A percentile compares a stretch with the other conserved stretches of the same genome.
phyloP scores from a whole-genome alignment of 2,329 filamentous ascomycete genomes.

The Aureobasidium lini region DNA sequence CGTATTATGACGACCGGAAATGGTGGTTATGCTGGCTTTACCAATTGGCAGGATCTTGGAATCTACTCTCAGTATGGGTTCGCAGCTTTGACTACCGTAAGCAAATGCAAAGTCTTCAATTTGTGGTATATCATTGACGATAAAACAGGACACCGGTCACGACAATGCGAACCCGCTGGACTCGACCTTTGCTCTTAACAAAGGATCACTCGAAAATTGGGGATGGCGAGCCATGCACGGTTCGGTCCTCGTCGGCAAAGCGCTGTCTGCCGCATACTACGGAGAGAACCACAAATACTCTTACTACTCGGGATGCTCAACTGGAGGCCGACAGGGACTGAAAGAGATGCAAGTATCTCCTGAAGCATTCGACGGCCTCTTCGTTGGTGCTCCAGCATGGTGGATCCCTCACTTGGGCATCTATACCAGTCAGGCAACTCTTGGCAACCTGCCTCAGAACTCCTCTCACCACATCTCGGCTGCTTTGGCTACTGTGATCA shows the following conservation, averaged over 20 bases:
- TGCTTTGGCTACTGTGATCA: constrained; percentile 37
- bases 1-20: constrained; percentile 34
- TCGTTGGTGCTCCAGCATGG: constrained; percentile 48
- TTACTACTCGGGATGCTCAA: constrained; percentile 54
- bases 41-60: constrained; percentile 44
- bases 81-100: not conserved
- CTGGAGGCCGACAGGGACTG: constrained; percentile 52
- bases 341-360: constrained; percentile 48
- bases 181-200: constrained; percentile 32
- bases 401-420: constrained; percentile 43
- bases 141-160: constrained; percentile 39
- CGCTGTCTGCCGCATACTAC: constrained; percentile 44
- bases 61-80: constrained; percentile 7
- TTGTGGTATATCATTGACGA: constrained; percentile 37
- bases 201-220: constrained; percentile 32
- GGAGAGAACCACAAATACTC: constrained; percentile 34
- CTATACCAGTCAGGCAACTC: constrained; percentile 38
- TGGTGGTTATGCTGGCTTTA: constrained; percentile 40
- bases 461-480: constrained; percentile 39
- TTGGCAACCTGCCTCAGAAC: constrained; percentile 41
- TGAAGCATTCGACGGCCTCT: constrained; percentile 50
- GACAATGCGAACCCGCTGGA: constrained; percentile 30
- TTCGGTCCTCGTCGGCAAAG: constrained; percentile 42
- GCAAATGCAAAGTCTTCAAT: not conserved
- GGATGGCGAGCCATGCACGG: constrained; percentile 41